Evolutionary conservation across 257 asterid species (phyloP), one percentile per base, ranked within the genome.

Genomic region (Mitragyna speciosa): DNA sequence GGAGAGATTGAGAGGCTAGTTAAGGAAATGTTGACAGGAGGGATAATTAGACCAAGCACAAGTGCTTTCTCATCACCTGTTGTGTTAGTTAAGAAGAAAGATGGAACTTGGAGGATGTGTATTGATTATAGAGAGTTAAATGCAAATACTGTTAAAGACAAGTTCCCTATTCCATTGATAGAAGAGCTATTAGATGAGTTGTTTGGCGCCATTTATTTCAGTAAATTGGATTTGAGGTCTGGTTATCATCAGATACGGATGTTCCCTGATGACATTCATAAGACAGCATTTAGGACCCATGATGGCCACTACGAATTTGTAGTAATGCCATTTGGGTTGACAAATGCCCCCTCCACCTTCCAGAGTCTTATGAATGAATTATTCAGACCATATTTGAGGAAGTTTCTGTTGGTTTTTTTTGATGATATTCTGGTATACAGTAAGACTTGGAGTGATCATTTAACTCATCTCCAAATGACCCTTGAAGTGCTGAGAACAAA

Each of bases 361-460:
- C 59, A 76, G 6, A 64, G 52, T 20, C 5, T 30, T 0, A 63
- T 59, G 72, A 76, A 41, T 39, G 24, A 26, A 4, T 10, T 59
- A 0, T 61, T 76, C 4, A 36, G 30, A 20, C 43, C 58, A 0
- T 76, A 8, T 39, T 22, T 76, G 0, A 7, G 43, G 5, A 59
- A 76, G 4, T 76, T 59, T 17, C 2, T 76, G 0, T 43, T 76
- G 14, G 56, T 51, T 12, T 51, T 51, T 20, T 51, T 51, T 12
- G 56, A 76, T 63, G 72, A 76, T 59, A 76, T 76, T 4, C 7
- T 76, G 33, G 36, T 76, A 1, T 76, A 59, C 4, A 59, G 45
- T 5, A 3, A 2, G 4, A 51, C 3, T 12, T 16, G 71, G 58
- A 4, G 10, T 3, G 22, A 36, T 0, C 52, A 56, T 59, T 1